Conservation (phyloP, 2,329 filamentous ascomycete species). For the Pseudogymnoascus sp. region DNA sequence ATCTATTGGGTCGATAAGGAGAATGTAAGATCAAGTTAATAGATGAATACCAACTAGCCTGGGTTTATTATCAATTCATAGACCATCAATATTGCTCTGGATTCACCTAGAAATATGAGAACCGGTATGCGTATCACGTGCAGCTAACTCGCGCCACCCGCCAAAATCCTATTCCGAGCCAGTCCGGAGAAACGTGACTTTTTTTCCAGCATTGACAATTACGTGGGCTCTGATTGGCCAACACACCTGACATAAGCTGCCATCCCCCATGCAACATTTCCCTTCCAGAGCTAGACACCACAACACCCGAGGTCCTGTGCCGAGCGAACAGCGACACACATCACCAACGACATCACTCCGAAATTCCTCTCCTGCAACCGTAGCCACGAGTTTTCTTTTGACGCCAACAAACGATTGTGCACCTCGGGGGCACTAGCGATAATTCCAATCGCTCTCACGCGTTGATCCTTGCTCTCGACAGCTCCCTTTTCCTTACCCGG, state of each 20-base stretch:
- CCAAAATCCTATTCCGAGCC: not conserved
- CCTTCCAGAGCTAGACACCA: slow-evolving; percentile 7
- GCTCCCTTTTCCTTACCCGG: slow-evolving; percentile 4
- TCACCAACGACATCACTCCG: slow-evolving; percentile 8
- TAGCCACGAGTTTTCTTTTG: not conserved
- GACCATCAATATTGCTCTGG: not conserved
- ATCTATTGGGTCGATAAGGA: not conserved
- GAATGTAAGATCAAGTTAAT: not conserved
- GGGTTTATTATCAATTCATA: not conserved
- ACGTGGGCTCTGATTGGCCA: not conserved
- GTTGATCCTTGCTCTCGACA: not conserved
- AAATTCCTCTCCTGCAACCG: slow-evolving; percentile 4
- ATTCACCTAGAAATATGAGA: not conserved
- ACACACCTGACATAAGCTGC: slow-evolving; percentile 1
- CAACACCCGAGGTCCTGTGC: slow-evolving; percentile 10
- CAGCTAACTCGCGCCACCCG: not conserved
- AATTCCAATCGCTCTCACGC: not conserved
- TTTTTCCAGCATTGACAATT: slow-evolving; percentile 7
- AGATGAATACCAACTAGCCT: not conserved
- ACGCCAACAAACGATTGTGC: slow-evolving; percentile 3
- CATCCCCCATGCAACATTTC: slow-evolving; percentile 1
- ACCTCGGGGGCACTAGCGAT: slow-evolving; percentile 6
- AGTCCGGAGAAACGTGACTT: slow-evolving; percentile 6
- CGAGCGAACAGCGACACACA: slow-evolving; percentile 5
- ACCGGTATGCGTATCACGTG: not conserved